A percentile compares a stretch with the other conserved stretches of the same genome.
These are phyloP conservation scores for Xylaria sp. DNA, from an alignment of 2,329 filamentous ascomycete genomes.

Conservation along the genomic window DNA sequence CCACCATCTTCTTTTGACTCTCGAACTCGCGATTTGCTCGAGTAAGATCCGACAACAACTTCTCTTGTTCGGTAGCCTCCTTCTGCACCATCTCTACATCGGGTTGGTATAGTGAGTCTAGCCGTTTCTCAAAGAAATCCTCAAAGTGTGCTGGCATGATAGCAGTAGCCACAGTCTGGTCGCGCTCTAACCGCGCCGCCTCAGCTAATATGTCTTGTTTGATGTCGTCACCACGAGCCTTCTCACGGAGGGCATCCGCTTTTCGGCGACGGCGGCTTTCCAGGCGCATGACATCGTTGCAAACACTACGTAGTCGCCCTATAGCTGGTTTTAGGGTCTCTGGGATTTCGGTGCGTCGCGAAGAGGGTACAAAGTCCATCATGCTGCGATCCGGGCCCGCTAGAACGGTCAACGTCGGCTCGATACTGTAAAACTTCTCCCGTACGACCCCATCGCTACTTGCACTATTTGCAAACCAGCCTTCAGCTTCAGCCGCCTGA, in stretches of 20 bases:
- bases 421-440: conserved; percentile 80
- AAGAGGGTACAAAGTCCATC: conserved; percentile 90
- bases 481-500: conserved; percentile 81
- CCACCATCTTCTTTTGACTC: conserved; percentile 74
- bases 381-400: conserved; percentile 83
- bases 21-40: conserved; percentile 84
- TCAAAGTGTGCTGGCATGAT: conserved; percentile 94
- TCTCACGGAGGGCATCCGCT: conserved; percentile 81
- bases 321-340: conserved; percentile 84
- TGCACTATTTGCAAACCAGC: conserved; percentile 78
- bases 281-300: conserved; percentile 86
- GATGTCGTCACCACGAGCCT: conserved; percentile 88
- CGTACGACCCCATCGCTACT: conserved; percentile 72
- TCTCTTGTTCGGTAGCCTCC: conserved; percentile 81
- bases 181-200: conserved; percentile 84
- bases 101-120: conserved; percentile 79
- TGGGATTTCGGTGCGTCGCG: conserved; percentile 80
- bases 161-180: conserved; percentile 79
- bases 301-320: conserved; percentile 77
- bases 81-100: conserved; percentile 78
- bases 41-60: conserved; percentile 74
- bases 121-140: conserved; percentile 83
- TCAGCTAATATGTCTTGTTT: conserved; percentile 85
- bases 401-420: conserved; percentile 79
- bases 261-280: conserved; percentile 84